Base-by-base conservation (phyloP, 1,139 yeast species). In the Kodamaea derodonti region DNA sequence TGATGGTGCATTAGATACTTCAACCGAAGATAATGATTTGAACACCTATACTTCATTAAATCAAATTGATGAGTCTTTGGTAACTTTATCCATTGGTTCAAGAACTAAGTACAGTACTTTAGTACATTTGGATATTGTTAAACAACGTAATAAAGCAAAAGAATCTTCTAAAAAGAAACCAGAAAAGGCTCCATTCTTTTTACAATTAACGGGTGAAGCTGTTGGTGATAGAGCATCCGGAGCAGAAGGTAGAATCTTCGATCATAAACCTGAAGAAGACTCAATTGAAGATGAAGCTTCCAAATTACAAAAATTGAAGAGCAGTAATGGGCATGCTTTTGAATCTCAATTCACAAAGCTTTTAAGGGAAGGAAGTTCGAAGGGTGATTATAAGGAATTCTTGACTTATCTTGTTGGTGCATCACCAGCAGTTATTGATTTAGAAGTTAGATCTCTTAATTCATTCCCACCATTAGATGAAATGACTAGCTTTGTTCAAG, bases 161-260 rank as follows among this genome's bases (percentile, higher is more conserved):
- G 97, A 87, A 52, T 84, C 94, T 0, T 86, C 94, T 17, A 85
- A 85, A 65, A 33, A 25, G 7, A 87, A 82, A 46, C 90, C 97
- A 2, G 84, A 83, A 46, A 75, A 78, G 42, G 78, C 88, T 1
- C 97, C 98, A 8, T 94, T 94, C 61, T 77, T 77, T 59, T 65
- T 94, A 41, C 76, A 79, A 32, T 62, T 82, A 23, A 56, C 75
- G 3, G 88, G 87, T 27, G 78, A 72, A 35, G 67, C 71, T 14
- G 84, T 80, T 34, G 88, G 90, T 38, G 87, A 81, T 54, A 72
- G 78, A 25, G 87, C 88, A 1, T 62, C 74, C 32, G 80, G 65
- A 18, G 78, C 84, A 31, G 85, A 81, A 56, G 70, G 69, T 25
- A 36, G 33, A 17, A 32, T 34, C 2, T 69, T 61, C 7, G 39